Base-by-base conservation (phyloP, 352 stramenopile genomes). In the Globisporangium apiculatum region DNA sequence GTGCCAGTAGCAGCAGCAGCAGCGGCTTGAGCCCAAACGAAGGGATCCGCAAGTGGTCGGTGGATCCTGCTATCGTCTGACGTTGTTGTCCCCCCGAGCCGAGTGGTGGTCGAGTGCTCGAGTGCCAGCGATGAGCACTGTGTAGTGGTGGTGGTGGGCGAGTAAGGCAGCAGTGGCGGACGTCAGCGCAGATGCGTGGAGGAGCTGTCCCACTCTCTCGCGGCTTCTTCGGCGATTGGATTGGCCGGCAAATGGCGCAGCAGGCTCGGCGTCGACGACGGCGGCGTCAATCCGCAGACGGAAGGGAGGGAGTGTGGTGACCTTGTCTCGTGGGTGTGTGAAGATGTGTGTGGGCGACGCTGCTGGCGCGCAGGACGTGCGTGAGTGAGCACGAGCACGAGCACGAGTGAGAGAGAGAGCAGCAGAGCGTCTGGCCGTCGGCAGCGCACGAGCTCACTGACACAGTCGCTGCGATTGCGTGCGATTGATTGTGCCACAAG, bases 121-220 rank as follows among this genome's bases (percentile, higher is more conserved):
- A 31, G 24, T 31, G 24, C 24, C 24, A 31, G 24, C 24, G 24
- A 31, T 31, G 24, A 31, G 24, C 24, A 31, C 24, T 31, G 24
- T 31, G 24, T 31, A 31, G 24, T 31, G 24, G 24, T 31, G 24
- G 24, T 31, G 24, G 24, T 31, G 24, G 24, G 24, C 24, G 24
- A 31, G 24, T 31, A 31, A 31, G 24, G 24, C 24, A 31, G 24
- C 24, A 31, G 24, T 31, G 24, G 24, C 24, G 24, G 24, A 31
- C 24, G 24, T 31, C 24, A 48, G 46, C 46, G 46, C 46, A 50
- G 46, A 8, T 12, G 46, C 15, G 35, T 31, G 24, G 24, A 31
- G 24, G 24, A 31, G 24, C 2, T 31, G 47, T 60, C 55, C 55
- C 55, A 60, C 55, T 60, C 55, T 53, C 47, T 35, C 41, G n/a